Base-by-base conservation (phyloP, 208 protist genomes). In the Vickermania spadyakhi region DNA sequence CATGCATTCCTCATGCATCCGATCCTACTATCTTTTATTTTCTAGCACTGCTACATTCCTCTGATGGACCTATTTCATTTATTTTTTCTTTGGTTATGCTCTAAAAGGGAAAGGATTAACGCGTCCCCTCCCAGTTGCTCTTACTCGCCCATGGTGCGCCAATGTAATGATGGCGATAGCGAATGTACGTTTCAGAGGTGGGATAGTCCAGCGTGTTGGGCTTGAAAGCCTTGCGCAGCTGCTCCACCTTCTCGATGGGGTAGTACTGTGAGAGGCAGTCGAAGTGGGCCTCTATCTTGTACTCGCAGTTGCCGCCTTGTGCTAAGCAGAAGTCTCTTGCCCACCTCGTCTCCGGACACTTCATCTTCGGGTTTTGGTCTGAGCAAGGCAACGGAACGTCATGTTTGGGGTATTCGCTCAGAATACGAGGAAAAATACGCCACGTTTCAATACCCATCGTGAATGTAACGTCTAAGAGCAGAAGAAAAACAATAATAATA, bases 211-310 rank as follows among this genome's bases (percentile, higher is more conserved):
- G 60, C 4, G 79, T 87, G 68, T 78, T 89, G 3, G 86, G 86
- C 71, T 89, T 90, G 58, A 92, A 94, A 31, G 45, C 65, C 70
- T 87, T 86, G 55, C 87, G 84, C 64, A 91, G 75, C 41, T 81
- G 26, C 45, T 89, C 59, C 1, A 94, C 87, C 72, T 86, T 87
- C 62, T 94, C 87, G 41, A 56, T 62, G 11, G 84, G 84, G 66
- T 91, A 94, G 68, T 88, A 77, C 69, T 94, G 84, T 70, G 70
- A 77, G 2, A 94, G 72, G 58, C 87, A 94, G 57, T 92, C 84
- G 62, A 91, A 94, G 80, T 94, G 87, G 0, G 87, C 87, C 60
- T 94, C 87, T n/a, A 92, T 94, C 58, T 94, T 94, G 69, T 92
- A 94, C 73, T 91, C 87, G 60, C 87, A 94, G 70, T 57, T 89